Evolutionary conservation across 352 stramenopile species (phyloP), one percentile per base, ranked within the genome.

Genomic region (Pelagophyceae sp.): DNA sequence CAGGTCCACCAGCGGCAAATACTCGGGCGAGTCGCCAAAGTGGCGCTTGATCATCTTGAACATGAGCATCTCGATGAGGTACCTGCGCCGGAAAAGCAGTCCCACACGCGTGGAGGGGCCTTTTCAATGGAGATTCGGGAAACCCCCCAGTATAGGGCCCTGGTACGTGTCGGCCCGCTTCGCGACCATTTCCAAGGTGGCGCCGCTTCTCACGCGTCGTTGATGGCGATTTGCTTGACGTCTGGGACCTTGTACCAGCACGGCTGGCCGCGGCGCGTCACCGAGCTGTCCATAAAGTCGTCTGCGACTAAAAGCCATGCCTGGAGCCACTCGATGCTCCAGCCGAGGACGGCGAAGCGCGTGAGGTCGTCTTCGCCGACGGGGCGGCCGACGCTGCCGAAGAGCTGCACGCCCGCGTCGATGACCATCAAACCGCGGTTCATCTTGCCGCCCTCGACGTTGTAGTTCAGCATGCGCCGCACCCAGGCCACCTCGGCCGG

Each of bases 241-340:
- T 86, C 82, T 51, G 92, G 79, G 38, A 91, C 88, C 76, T 93
- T 91, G 85, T 97, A 99, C 96, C 96, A 99, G 87, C 96, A 99
- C 69, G 94, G 93, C 81, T 97, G 87, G 31, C 96, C 95, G 58
- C 96, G 93, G 69, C 96, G 92, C 61, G 92, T 97, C 63, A 95
- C 86, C 35, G 90, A 97, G 5, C 90, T 90, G 85, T 99, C 96
- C 96, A 99, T 99, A 77, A 99, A 93, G 85, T 99, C 96, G 83
- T 99, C 96, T 0, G 95, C 94, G 1, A 99, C 93, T 19, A 99
- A 84, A 82, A 99, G 98, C 78, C 97, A 98, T n/a, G 95, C 96
- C 90, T 99, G 95, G 23, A 99, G 86, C 91, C 93, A 99, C 82
- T 99, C 96, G 79, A 99, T 96, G 82, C 91, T 95, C 96, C 96